A percentile compares a stretch with the other conserved stretches of the same genome.
Conservation (phyloP, 2,329 filamentous ascomycete species). For the Pestalotiopsis sp. region DNA sequence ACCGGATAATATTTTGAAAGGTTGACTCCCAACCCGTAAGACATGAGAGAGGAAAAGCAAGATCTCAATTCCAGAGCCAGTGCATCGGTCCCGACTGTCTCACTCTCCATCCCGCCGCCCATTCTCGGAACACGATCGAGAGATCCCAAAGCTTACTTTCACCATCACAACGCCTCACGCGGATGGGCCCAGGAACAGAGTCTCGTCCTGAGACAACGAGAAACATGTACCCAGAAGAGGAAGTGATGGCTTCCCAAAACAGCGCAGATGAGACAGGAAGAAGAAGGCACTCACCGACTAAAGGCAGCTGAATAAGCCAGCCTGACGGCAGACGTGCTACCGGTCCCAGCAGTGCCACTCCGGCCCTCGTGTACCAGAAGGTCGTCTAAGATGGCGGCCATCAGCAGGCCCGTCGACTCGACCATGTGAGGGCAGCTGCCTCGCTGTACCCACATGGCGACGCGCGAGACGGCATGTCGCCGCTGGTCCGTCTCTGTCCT, state of each 20-base stretch:
- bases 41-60: not conserved
- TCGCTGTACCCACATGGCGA: slow-evolving; percentile 71
- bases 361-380: slow-evolving; percentile 32
- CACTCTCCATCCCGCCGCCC: too few species aligned
- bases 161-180: not conserved
- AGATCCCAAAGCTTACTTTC: too few species aligned
- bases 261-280: not conserved
- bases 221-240: slow-evolving; percentile 2
- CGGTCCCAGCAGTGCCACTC: slow-evolving; percentile 14
- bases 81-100: too few species aligned
- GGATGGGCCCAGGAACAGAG: not conserved
- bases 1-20: not conserved
- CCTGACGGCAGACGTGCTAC: slow-evolving; percentile 61
- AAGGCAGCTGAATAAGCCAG: slow-evolving; percentile 76
- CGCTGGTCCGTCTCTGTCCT: slow-evolving; percentile 19
- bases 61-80: not conserved
- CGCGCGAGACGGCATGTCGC: slow-evolving; percentile 56
- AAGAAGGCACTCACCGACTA: slow-evolving; percentile 60
- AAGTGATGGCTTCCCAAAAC: slow-evolving; percentile 5
- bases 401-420: slow-evolving; percentile 75
- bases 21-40: not conserved
- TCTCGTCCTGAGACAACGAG: not conserved
- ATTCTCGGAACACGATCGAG: too few species aligned
- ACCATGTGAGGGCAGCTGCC: slow-evolving; percentile 77
- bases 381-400: slow-evolving; percentile 70